Evolutionary conservation across 805 yeast genomes (phyloP).

Genomic region (Saccharomycopsis sp.): DNA sequence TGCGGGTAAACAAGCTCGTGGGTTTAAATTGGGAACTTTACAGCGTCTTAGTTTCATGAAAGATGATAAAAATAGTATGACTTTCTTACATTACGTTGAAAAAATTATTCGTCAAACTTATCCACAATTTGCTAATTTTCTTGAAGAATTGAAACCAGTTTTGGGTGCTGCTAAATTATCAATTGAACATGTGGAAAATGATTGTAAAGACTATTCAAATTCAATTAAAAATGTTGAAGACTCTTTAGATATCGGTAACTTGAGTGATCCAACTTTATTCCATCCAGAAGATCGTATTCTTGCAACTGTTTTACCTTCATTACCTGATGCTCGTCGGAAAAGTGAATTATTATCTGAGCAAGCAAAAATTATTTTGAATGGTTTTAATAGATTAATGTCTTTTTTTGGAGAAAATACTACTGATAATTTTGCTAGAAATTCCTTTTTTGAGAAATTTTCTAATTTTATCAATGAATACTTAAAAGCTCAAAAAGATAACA

Average conservation of each 20-base stretch:
- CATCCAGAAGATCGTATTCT: conserved; percentile 80
- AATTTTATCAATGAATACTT: conserved; percentile 70
- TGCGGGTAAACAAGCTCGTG: conserved; percentile 80
- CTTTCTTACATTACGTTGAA: conserved; percentile 88
- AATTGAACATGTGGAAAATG: conserved; percentile 69
- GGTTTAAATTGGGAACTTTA: conserved; percentile 83
- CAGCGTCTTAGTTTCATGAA: conserved; percentile 86
- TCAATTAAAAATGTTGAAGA: conserved; percentile 59
- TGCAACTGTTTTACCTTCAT: conserved; percentile 45
- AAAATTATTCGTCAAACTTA: conserved; percentile 73
- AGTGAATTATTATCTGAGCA: conserved; percentile 56
- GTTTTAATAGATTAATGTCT: conserved; percentile 63
- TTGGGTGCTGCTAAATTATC: conserved; percentile 59
- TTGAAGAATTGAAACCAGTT: conserved; percentile 59
- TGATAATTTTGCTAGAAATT: conserved; percentile 54
- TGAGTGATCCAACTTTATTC: conserved; percentile 65
- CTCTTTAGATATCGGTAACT: conserved; percentile 72
- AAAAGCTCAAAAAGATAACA: conserved; percentile 69
- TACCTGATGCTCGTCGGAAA: conserved; percentile 70
- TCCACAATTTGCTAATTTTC: conserved; percentile 66
- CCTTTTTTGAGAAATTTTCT: conserved; percentile 73
- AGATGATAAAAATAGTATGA: conserved; percentile 77
- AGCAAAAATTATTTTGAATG: conserved; percentile 47
- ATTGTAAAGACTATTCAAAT: conserved; percentile 53
- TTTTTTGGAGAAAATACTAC: conserved; percentile 83